These are phyloP conservation scores for Eutrema yunnanense DNA, from an alignment of 345 rosid genomes.

Conservation along the genomic window DNA sequence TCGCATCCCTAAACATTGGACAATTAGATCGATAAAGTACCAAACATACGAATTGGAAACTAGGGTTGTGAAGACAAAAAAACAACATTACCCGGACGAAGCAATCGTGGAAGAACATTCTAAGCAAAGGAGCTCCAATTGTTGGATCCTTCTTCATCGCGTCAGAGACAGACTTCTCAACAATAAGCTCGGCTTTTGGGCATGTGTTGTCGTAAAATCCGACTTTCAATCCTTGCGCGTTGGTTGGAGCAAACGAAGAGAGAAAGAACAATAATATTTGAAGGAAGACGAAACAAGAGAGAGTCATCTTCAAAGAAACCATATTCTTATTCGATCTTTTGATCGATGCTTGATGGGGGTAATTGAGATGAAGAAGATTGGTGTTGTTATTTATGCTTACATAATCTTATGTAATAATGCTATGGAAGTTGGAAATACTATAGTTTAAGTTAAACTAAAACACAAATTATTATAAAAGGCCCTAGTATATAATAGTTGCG, in stretches of 20 bases:
- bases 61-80: background rate
- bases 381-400: constrained; percentile 12
- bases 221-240: constrained; percentile 35
- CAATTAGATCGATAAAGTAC: background rate
- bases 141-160: constrained; percentile 39
- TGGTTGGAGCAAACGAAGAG: constrained; percentile 11
- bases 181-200: constrained; percentile 45
- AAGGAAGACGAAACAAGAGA: constrained; percentile 23
- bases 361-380: background rate
- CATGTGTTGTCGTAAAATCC: constrained; percentile 53
- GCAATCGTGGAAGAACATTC: constrained; percentile 85
- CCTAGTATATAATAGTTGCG: background rate
- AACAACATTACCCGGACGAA: constrained; percentile 49
- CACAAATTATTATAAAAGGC: background rate
- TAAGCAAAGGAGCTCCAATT: constrained; percentile 52
- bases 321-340: constrained; percentile 11
- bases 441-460: background rate
- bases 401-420: background rate
- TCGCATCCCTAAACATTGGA: constrained; percentile 64
- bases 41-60: background rate
- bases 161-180: constrained; percentile 18
- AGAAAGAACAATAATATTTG: constrained; percentile 18
- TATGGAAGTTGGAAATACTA: background rate
- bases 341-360: background rate
- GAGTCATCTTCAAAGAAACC: constrained; percentile 26